phyloP scores from a whole-genome alignment of 805 yeast species.

The Sugiyamaella valdiviana region DNA sequence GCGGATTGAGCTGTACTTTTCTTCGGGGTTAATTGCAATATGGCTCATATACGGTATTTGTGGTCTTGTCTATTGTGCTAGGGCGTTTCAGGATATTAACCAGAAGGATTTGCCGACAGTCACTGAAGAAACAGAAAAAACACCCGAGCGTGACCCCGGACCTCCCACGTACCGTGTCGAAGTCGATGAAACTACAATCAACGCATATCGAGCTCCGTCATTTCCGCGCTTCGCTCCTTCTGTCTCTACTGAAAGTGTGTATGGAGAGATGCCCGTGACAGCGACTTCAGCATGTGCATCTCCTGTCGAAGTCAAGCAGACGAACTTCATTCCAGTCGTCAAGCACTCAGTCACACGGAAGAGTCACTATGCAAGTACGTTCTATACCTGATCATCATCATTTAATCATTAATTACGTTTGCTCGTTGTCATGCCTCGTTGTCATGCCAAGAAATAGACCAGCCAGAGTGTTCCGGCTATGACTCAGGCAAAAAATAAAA shows the following conservation, averaged over 20 bases:
- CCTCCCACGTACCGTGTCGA: too few species aligned
- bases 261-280: too few species aligned
- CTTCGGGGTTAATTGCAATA: slow-evolving; percentile 5
- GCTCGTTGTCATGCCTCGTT: too few species aligned
- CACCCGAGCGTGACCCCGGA: not conserved
- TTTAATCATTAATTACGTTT: too few species aligned
- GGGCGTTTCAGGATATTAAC: not conserved
- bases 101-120: not conserved
- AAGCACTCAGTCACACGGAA: not conserved
- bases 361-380: not conserved
- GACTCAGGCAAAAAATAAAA: not conserved
- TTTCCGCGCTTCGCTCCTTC: too few species aligned
- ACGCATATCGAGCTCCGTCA: too few species aligned
- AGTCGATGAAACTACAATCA: too few species aligned
- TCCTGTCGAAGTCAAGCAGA: not conserved
- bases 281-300: not conserved
- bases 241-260: too few species aligned
- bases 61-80: slow-evolving; percentile 10
- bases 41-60: slow-evolving; percentile 13
- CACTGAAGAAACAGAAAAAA: not conserved
- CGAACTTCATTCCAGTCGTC: not conserved
- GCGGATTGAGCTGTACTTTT: slow-evolving; percentile 12
- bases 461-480: too few species aligned
- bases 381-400: not conserved
- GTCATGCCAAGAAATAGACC: too few species aligned